Conservation (phyloP, 129 eudicot species). For the Solidago caesia region DNA sequence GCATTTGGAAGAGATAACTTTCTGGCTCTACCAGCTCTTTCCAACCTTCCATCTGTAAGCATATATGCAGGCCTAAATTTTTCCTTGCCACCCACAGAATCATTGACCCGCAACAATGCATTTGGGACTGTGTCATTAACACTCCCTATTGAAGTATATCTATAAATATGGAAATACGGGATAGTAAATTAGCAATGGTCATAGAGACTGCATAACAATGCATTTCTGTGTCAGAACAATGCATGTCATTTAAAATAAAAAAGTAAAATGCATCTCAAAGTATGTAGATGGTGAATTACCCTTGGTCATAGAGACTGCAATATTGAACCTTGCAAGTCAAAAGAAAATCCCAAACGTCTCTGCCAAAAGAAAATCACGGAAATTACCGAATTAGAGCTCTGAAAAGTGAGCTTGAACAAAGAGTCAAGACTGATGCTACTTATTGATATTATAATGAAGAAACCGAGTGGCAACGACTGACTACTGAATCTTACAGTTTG, state of each 20-base stretch:
- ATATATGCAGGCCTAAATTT: slow-evolving; percentile 70
- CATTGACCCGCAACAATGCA: slow-evolving; percentile 41
- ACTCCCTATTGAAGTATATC: slow-evolving; percentile 88
- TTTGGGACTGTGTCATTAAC: slow-evolving; percentile 78
- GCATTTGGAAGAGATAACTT: slow-evolving; percentile 31
- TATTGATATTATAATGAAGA: not conserved
- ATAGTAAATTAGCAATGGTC: not conserved
- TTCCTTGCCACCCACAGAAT: slow-evolving; percentile 41
- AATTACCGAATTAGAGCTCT: not conserved
- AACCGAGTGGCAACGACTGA: not conserved
- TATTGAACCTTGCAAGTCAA: slow-evolving; percentile 79
- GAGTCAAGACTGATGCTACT: not conserved
- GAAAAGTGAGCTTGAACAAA: not conserved
- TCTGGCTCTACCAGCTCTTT: slow-evolving; percentile 78
- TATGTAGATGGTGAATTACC: slow-evolving; percentile 45
- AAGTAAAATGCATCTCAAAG: not conserved
- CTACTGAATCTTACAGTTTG: not conserved
- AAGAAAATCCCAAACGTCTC: slow-evolving; percentile 60
- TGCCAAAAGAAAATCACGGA: not conserved
- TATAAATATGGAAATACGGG: slow-evolving; percentile 14
- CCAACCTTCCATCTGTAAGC: slow-evolving; percentile 82
- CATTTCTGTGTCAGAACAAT: too few relatives aligned
- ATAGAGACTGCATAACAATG: not conserved
- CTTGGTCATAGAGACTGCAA: slow-evolving; percentile 88
- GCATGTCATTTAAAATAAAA: not conserved